A percentile compares a stretch with the other conserved stretches of the same genome.
These are phyloP conservation scores for Orbilia ellipsospora DNA, from an alignment of 2,329 filamentous ascomycete genomes.

Conservation along the genomic window DNA sequence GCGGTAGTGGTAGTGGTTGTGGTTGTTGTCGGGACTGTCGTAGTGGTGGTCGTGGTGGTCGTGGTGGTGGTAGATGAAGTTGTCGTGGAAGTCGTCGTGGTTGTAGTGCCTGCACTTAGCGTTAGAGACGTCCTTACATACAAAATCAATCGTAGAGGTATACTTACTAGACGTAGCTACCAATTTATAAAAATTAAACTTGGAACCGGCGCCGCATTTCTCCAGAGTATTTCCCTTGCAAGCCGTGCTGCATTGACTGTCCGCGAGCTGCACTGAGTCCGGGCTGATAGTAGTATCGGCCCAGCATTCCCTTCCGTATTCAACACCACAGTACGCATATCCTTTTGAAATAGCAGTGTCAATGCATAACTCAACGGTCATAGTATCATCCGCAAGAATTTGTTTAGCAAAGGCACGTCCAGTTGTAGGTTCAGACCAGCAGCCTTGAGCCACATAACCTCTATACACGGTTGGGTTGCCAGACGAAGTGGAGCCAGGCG, in stretches of 20 bases:
- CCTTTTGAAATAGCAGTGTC: slow-evolving; percentile 41
- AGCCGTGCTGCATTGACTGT: background rate
- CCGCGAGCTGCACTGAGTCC: slow-evolving; percentile 55
- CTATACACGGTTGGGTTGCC: too few species aligned
- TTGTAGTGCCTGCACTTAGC: too few species aligned
- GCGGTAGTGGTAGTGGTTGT: slow-evolving; percentile 25
- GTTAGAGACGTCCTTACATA: too few species aligned
- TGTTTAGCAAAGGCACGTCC: background rate
- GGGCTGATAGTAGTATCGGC: slow-evolving; percentile 20
- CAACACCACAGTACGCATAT: slow-evolving; percentile 60
- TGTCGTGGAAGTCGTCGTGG: too few species aligned
- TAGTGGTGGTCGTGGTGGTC: slow-evolving; percentile 33
- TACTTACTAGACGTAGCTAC: too few species aligned
- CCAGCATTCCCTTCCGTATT: slow-evolving; percentile 57
- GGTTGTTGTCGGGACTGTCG: slow-evolving; percentile 22
- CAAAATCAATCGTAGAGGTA: too few species aligned
- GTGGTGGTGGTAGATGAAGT: too few species aligned
- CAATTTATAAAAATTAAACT: slow-evolving; percentile 60
- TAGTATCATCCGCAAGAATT: slow-evolving; percentile 4
- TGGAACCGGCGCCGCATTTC: slow-evolving; percentile 63
- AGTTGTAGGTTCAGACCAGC: background rate
- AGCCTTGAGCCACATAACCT: background rate
- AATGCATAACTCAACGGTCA: slow-evolving; percentile 36
- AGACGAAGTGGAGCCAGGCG: too few species aligned
- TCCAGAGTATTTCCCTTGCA: slow-evolving; percentile 62